A percentile compares a stretch with the other conserved stretches of the same genome.
Evolutionary conservation across 352 stramenopile genomes (phyloP).

Genomic region (Globisporangium acanthophoron): DNA sequence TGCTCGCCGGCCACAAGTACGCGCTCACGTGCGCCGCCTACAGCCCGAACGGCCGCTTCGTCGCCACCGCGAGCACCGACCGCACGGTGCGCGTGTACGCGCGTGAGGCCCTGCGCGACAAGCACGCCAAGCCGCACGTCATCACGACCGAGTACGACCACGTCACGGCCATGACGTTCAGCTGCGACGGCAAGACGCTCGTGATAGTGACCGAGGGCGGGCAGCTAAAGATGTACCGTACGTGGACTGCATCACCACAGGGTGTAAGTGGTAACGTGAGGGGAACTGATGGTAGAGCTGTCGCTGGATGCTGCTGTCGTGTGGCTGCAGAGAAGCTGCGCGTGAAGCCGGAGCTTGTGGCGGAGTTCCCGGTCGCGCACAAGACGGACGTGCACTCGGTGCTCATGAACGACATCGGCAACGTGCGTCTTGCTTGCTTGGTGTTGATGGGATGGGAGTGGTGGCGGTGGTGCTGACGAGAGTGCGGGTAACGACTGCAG

Average conservation of each 20-base stretch:
- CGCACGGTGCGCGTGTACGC: slow-evolving; percentile 69
- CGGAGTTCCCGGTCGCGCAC: slow-evolving; percentile 54
- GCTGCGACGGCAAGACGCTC: slow-evolving; percentile 64
- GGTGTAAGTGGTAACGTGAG: background rate
- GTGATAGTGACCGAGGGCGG: slow-evolving; percentile 64
- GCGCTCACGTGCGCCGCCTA: slow-evolving; percentile 55
- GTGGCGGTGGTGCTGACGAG: background rate
- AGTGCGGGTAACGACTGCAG: slow-evolving; percentile 13
- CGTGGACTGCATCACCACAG: slow-evolving; percentile 3
- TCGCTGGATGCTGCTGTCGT: background rate
- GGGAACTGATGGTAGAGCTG: background rate
- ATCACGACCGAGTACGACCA: slow-evolving; percentile 83
- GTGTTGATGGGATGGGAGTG: background rate
- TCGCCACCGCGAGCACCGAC: slow-evolving; percentile 69
- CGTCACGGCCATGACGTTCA: slow-evolving; percentile 68
- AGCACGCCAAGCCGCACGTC: slow-evolving; percentile 50
- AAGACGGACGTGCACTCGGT: slow-evolving; percentile 78
- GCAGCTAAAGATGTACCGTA: slow-evolving; percentile 71
- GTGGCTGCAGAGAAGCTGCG: slow-evolving; percentile 62
- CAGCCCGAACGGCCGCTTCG: slow-evolving; percentile 73
- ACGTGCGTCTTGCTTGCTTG: slow-evolving; percentile 20
- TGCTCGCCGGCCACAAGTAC: slow-evolving; percentile 73
- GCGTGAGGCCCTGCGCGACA: slow-evolving; percentile 54
- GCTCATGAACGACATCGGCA: slow-evolving; percentile 79
- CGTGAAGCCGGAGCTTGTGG: slow-evolving; percentile 60